Evolutionary conservation across 2,329 filamentous ascomycete genomes (phyloP).

Genomic region (Penicillium sp.): DNA sequence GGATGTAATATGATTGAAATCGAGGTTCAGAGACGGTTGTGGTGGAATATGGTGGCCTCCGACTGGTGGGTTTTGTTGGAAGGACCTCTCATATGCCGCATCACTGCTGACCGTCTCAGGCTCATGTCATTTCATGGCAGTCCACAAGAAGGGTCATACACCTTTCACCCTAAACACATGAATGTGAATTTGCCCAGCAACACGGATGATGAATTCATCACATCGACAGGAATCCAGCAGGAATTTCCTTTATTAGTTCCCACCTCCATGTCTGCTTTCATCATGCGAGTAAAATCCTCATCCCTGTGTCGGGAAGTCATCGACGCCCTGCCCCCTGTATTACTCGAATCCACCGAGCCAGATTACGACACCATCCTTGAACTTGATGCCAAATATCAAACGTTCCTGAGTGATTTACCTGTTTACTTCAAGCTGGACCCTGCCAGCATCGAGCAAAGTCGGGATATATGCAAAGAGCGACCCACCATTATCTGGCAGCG

Average conservation of each 20-base stretch:
- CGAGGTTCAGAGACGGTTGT: constrained; percentile 25
- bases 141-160: constrained; percentile 23
- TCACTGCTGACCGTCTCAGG: constrained; percentile 13
- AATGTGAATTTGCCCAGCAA: constrained; percentile 23
- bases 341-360: constrained; percentile 16
- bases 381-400: constrained; percentile 17
- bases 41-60: constrained; percentile 29
- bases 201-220: constrained; percentile 23
- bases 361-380: constrained; percentile 20
- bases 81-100: too few species aligned
- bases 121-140: constrained; percentile 21
- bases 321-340: constrained; percentile 20
- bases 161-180: constrained; percentile 26
- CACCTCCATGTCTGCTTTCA: constrained; percentile 18
- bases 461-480: constrained; percentile 20
- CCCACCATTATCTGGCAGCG: constrained; percentile 25
- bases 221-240: constrained; percentile 8
- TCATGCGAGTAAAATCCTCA: constrained; percentile 13
- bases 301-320: constrained; percentile 22
- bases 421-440: constrained; percentile 16
- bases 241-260: constrained; percentile 13
- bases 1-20: constrained; percentile 23
- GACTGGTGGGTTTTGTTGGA: constrained; percentile 20
- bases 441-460: constrained; percentile 20
- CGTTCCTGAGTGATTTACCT: constrained; percentile 13